phyloP scores from a whole-genome alignment of 805 yeast genomes.

The Cyberlindnera maritima region DNA sequence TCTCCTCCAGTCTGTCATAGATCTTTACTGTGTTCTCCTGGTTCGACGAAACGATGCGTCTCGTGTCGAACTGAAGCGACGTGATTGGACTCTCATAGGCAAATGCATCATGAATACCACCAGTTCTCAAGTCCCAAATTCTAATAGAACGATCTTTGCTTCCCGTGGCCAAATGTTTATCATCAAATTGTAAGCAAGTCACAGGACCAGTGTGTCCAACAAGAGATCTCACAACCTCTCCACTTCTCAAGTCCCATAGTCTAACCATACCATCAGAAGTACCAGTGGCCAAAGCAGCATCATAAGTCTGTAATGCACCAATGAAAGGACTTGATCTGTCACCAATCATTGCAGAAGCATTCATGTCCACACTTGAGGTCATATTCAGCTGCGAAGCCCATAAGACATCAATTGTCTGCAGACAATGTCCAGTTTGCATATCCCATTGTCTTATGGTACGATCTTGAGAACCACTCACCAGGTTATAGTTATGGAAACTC shows the following conservation, averaged over 20 bases:
- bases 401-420: conserved; percentile 67
- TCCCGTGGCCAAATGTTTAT: conserved; percentile 60
- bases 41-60: conserved; percentile 53
- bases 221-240: conserved; percentile 58
- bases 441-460: conserved; percentile 79
- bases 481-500: conserved; percentile 47
- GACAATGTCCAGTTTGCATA: conserved; percentile 57
- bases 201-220: conserved; percentile 71
- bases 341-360: conserved; percentile 4
- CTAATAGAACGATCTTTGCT: conserved; percentile 60
- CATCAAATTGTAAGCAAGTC: conserved; percentile 67
- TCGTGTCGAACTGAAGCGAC: conserved; percentile 56
- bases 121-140: conserved; percentile 73
- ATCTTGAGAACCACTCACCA: conserved; percentile 71
- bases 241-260: conserved; percentile 73
- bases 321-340: conserved; percentile 41
- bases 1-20: conserved; percentile 52
- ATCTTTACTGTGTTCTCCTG: conserved; percentile 50
- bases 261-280: conserved; percentile 74
- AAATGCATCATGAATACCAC: conserved; percentile 57
- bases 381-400: conserved; percentile 46
- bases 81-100: conserved; percentile 57
- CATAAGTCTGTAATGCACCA: conserved; percentile 67
- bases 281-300: conserved; percentile 78
- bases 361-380: conserved; percentile 14